Evolutionary conservation across 1,284 basidiomycete genomes (phyloP), one percentile per base, ranked within the genome.

Genomic region (Xerocomus nothofagi): DNA sequence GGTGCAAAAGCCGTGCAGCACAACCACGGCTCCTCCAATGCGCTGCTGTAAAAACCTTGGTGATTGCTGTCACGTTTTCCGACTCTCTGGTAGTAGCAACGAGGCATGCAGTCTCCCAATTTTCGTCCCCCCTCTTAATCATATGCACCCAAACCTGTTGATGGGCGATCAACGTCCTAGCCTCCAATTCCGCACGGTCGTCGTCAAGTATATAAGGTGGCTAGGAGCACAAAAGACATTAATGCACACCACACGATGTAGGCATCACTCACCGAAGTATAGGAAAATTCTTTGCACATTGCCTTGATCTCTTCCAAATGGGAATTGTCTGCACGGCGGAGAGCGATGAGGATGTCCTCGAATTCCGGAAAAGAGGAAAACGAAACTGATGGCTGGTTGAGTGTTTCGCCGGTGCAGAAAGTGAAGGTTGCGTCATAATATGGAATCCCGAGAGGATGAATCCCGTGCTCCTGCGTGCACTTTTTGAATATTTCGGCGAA

Each of bases 361-460:
- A 53, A 36, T 24, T 50, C 51, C 3, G 44, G n/a, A 29, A 50
- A n/a, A 18, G n/a, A 58, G 53, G 32, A 64, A 51, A 24, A 61
- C 12, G 68, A 55, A n/a, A 44, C 40, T 1, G 56, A 57, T 6
- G 68, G 53, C 18, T 57, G 54, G 3, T 58, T 62, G 51, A 88
- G 64, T 0, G 79, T 75, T 9, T 62, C 37, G 8, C 41, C 51
- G 1, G 79, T 81, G 65, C 83, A 84, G 54, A 73, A 79, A 12
- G 78, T 74, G 47, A 86, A 73, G 43, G 71, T 78, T 0, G 86
- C 82, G 18, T 76, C 75, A 56, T 89, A 88, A 61, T 87, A 89
- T 0, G 77, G 75, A 2, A 43, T 17, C n/a, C 72, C 61, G 18
- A 63, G 46, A 3, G 57, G 49, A 26, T 81, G 34, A 15, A 63